phyloP scores from a whole-genome alignment of 179 eudicot species.

The Carnegiea gigantea region DNA sequence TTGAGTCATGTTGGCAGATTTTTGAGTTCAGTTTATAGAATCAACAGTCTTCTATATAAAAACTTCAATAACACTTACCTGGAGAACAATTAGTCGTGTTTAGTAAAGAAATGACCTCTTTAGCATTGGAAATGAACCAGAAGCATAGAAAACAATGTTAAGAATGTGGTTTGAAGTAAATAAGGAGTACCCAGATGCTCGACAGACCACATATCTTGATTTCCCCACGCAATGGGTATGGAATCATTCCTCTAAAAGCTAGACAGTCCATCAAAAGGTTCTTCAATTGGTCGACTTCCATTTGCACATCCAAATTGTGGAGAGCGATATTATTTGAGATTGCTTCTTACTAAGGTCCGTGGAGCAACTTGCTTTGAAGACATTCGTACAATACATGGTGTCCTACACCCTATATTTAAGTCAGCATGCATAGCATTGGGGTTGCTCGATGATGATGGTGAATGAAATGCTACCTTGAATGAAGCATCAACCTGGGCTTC shows the following conservation, averaged over 20 bases:
- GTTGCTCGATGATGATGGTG: too few species aligned
- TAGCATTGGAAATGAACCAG: neutral
- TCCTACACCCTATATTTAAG: too few species aligned
- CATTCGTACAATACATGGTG: too few species aligned
- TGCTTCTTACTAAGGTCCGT: neutral
- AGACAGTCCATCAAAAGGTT: neutral
- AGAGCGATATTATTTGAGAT: neutral
- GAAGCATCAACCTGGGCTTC: too few species aligned
- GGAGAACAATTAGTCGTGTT: too few species aligned
- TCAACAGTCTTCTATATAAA: too few species aligned
- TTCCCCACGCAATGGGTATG: neutral
- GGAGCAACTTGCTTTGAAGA: too few species aligned
- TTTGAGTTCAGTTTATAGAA: too few species aligned
- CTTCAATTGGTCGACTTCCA: neutral
- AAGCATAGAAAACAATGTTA: neutral
- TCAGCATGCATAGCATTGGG: too few species aligned
- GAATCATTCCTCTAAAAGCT: neutral
- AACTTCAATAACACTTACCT: too few species aligned
- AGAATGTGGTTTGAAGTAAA: slow-evolving; percentile 9
- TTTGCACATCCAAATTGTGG: neutral
- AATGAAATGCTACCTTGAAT: too few species aligned
- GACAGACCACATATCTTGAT: neutral
- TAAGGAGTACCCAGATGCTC: neutral
- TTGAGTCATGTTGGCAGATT: too few species aligned
- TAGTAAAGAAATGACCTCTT: neutral